A percentile compares a stretch with the other conserved stretches of the same genome.
Evolutionary conservation across 2,329 filamentous ascomycete species (phyloP).

Genomic region (Fusarium nodosum): DNA sequence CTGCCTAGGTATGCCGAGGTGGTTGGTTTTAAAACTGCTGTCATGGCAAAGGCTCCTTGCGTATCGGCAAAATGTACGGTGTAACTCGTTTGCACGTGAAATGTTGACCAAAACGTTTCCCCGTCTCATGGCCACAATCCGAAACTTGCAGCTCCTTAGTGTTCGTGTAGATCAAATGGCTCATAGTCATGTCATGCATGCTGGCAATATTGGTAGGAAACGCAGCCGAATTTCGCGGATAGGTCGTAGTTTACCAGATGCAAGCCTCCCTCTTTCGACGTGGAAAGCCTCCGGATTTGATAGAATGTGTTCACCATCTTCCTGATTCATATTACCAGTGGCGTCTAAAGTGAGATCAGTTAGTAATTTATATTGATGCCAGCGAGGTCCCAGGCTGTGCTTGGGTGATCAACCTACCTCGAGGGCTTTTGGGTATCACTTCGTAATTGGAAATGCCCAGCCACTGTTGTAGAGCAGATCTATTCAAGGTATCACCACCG

Average conservation of each 20-base stretch:
- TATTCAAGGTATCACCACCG: background rate
- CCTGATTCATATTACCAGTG: too few species aligned
- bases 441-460: background rate
- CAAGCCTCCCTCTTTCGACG: background rate
- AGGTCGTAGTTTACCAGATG: background rate
- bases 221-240: background rate
- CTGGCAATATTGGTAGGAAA: background rate
- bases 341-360: constrained; percentile 1
- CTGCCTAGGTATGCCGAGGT: constrained; percentile 22
- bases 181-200: background rate
- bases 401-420: constrained; percentile 8
- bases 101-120: background rate
- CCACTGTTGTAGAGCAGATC: background rate
- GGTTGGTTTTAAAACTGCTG: constrained; percentile 3
- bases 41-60: background rate
- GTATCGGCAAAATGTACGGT: too few species aligned
- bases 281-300: background rate
- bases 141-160: background rate
- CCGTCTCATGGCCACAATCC: background rate
- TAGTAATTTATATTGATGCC: background rate
- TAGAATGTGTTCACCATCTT: background rate
- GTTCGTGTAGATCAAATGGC: background rate
- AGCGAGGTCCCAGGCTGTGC: background rate
- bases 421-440: background rate
- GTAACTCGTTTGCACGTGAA: constrained; percentile 21